Base-by-base conservation (phyloP, 768 basidiomycete genomes). In the Albatrellus ellisii region DNA sequence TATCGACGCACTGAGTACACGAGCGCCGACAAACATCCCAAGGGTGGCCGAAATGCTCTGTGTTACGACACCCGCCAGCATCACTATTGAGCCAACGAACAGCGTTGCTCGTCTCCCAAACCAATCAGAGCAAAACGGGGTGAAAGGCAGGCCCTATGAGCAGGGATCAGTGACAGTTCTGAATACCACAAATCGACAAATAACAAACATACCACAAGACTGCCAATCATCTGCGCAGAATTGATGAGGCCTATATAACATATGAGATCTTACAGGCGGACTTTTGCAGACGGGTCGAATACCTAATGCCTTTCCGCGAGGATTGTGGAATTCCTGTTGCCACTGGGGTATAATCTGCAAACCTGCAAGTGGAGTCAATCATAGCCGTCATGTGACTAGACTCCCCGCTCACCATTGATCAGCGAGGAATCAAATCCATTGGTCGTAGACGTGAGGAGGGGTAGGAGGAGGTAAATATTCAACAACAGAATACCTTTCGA, bases 361-460 rank as follows among this genome's bases (percentile, higher is more conserved):
- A 44, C 79, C 80, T 79, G 44, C 2, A 21, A 21, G 21, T 6
- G 8, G 27, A 25, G 15, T 9, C n/a, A n/a, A n/a, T 11, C 17
- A 17, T 3, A 22, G n/a, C n/a, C n/a, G n/a, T n/a, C n/a, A n/a
- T n/a, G n/a, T n/a, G n/a, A n/a, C n/a, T n/a, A n/a, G n/a, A n/a
- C n/a, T 22, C 17, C 8, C 4, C 34, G 18, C 53, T n/a, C 27
- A 63, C 66, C 67, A 50, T 79, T 80, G 12, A 79, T 64, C 34
- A 79, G 58, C n/a, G 77, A 79, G 3, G 75, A 74, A 54, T 81
- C 77, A 38, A 78, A 67, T 20, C 82, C 80, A 57, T 80, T 82
- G 37, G 72, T 70, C 11, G 69, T 62, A 14, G 77, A 71, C 12
- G 79, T 79, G 43, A 81, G 58, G n/a, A 83, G 63, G 2, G 79